Base-by-base conservation (phyloP, 1,139 yeast species). In the Lizanozyma gosingica region DNA sequence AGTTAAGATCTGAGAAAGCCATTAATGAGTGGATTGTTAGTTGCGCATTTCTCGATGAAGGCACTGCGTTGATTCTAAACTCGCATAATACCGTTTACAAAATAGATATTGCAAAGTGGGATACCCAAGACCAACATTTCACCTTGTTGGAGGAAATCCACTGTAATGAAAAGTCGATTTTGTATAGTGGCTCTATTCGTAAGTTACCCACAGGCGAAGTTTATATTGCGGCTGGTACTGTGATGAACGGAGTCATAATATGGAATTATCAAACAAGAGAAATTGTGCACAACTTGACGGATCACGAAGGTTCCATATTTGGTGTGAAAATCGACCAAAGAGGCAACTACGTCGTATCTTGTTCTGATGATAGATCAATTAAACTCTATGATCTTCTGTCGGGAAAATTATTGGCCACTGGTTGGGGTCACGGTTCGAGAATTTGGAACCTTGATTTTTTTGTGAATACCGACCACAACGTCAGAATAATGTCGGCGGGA, bases 341-440 rank as follows among this genome's bases (percentile, higher is more conserved):
- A 41, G 88, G 84, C 3, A 57, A 63, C 38, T 70, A 64, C 42
- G 63, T 86, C 4, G 77, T 82, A 1, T 80, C 94, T 35, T 92
- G 98, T 56, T 90, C 97, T 0, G 97, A 92, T 57, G 98, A 92
- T 55, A 70, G 98, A 46, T 84, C 96, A 0, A 78, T 92, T 39
- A 81, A 82, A 42, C 57, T 92, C 9, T 90, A 90, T 80, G 78
- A 77, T 47, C 63, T 81, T 46, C 51, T 54, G 4, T 53, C 70
- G 2, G 92, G 94, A 0, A 49, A 62, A 4, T 61, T 80, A 29
- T 48, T 84, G 33, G 83, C 92, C 1, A 76, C 80, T 34, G 97
- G 96, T 0, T 92, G 97, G 97, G 97, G 97, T 14, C 98, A 92
- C 56, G 83, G 85, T 3, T 90, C 97, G 0, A 73, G 98, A 55